phyloP scores from a whole-genome alignment of 164 flowering plant species.

The Saururus chinensis region DNA sequence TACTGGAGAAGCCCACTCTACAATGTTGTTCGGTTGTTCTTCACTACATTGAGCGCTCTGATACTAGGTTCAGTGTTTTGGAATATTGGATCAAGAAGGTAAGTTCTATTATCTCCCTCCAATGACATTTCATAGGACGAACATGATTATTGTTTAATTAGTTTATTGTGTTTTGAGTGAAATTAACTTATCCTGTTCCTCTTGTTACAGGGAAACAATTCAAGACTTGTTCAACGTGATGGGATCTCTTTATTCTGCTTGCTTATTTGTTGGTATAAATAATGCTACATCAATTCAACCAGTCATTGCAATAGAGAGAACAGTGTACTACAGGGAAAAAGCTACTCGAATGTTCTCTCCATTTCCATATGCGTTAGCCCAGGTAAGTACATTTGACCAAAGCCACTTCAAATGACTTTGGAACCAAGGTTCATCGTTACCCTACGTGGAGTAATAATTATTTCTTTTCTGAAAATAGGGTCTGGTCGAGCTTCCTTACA shows the following conservation, averaged over 20 bases:
- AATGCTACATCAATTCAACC: slow-evolving; percentile 88
- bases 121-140: neutral
- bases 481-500: slow-evolving; percentile 81
- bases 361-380: slow-evolving; percentile 73
- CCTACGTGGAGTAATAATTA: neutral
- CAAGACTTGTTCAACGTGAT: slow-evolving; percentile 38
- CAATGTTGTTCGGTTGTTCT: slow-evolving; percentile 59
- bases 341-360: slow-evolving; percentile 91
- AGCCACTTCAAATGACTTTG: too few relatives aligned
- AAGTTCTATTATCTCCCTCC: neutral
- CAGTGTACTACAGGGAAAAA: slow-evolving; percentile 81
- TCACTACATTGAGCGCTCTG: slow-evolving; percentile 47
- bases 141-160: too few relatives aligned
- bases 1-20: slow-evolving; percentile 92
- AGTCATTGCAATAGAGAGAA: slow-evolving; percentile 71
- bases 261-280: slow-evolving; percentile 71
- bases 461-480: slow-evolving; percentile 37
- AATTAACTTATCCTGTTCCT: too few relatives aligned
- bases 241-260: slow-evolving; percentile 77
- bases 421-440: too few relatives aligned
- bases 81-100: slow-evolving; percentile 78
- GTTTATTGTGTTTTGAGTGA: too few relatives aligned
- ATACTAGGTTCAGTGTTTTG: slow-evolving; percentile 75
- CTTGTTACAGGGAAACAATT: slow-evolving; percentile 38
- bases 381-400: slow-evolving; percentile 29